These are phyloP conservation scores for Balansia obtecta DNA, from an alignment of 2,329 filamentous ascomycete genomes.

Conservation along the genomic window DNA sequence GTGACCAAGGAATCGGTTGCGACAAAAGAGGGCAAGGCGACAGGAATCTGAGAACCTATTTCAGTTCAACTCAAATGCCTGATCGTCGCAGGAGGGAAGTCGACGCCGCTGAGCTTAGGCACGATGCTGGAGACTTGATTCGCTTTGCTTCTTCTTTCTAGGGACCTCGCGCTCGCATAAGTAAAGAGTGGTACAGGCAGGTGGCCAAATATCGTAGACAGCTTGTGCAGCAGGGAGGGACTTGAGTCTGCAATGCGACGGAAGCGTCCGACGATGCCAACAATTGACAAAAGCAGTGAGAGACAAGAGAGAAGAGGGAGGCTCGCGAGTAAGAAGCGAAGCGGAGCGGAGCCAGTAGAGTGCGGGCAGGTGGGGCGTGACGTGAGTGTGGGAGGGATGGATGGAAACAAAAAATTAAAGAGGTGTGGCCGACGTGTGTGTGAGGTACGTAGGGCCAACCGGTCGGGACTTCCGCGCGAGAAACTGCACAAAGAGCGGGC, in stretches of 20 bases:
- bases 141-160: slow-evolving; percentile 7
- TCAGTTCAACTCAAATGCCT: slow-evolving; percentile 24
- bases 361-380: slow-evolving; percentile 19
- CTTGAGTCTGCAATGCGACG: slow-evolving; percentile 6
- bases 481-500: slow-evolving; percentile 34
- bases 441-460: slow-evolving; percentile 38
- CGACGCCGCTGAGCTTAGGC: slow-evolving; percentile 13
- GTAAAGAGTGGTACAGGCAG: slow-evolving; percentile 4
- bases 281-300: slow-evolving; percentile 9
- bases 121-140: slow-evolving; percentile 7
- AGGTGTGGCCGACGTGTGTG: slow-evolving; percentile 31
- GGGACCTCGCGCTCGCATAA: slow-evolving; percentile 6
- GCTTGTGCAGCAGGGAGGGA: slow-evolving; percentile 5
- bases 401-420: slow-evolving; percentile 23
- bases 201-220: slow-evolving; percentile 4
- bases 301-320: slow-evolving; percentile 1
- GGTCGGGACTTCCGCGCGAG: slow-evolving; percentile 44
- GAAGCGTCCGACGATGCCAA: slow-evolving; percentile 12
- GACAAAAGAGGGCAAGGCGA: slow-evolving; percentile 16
- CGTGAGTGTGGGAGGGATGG: slow-evolving; percentile 13
- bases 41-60: slow-evolving; percentile 27
- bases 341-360: slow-evolving; percentile 10
- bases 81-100: slow-evolving; percentile 14
- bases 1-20: slow-evolving; percentile 23
- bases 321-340: slow-evolving; percentile 9